Evolutionary conservation across 2,329 filamentous ascomycete species (phyloP), one percentile per base, ranked within the genome.

Genomic region (Colletotrichum camelliae): DNA sequence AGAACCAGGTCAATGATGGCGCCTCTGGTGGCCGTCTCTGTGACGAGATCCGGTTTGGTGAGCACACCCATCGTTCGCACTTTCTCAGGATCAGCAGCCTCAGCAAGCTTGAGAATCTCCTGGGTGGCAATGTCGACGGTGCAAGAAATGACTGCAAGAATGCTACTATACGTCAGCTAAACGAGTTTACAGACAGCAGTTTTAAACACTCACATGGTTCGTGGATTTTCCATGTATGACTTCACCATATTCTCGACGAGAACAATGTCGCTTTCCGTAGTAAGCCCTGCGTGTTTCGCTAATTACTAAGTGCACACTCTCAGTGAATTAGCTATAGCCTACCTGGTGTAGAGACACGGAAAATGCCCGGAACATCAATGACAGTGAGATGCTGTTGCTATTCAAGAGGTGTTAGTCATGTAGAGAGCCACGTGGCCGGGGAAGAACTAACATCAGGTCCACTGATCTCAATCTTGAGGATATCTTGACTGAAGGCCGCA

Each of bases 21-120:
- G 0, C 82, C 79, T 37, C 86, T 82, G 1, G 82, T 86, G 0
- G 82, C 82, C 0, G 79, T 72, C 60, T 90, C 88, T 0, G 80
- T 80, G 0, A 88, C 87, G 0, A 92, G 82, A 75, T 94, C 92
- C 0, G 91, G 89, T 77, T 93, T 93, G 0, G 91, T 93, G 1
- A 93, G 83, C 0, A 89, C 85, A 0, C 86, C 87, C 12, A 90
- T 80, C 0, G 88, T 90, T 1, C 88, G 77, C 4, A 80, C 74
- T 1, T 87, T 87, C 0, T 82, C 67, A 0, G 85, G 83, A 21
- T 90, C 88, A 0, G 74, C 82, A 0, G 81, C 80, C 6, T 83
- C 80, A 0, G 85, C 84, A 6, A 82, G 79, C 0, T 82, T 81
- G 2, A 87, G 72, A 16, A 87, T 86, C 71, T 85, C 84, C 21